A percentile compares a stretch with the other conserved stretches of the same genome.
Conservation (phyloP, 768 basidiomycete genomes). For the Leucosporidium scottii region DNA sequence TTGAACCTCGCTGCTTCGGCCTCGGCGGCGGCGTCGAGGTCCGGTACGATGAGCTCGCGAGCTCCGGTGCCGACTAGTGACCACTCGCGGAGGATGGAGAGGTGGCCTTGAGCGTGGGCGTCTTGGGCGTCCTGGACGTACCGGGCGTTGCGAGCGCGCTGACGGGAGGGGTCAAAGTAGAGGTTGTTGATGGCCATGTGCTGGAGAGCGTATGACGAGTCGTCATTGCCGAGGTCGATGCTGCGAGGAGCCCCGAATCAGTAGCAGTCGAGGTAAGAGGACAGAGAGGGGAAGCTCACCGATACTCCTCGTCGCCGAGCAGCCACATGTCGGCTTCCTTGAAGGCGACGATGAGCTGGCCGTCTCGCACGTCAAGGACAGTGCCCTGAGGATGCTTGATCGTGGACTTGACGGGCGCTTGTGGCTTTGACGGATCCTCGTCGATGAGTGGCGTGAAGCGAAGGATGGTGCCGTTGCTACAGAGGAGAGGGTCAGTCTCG, state of each 20-base stretch:
- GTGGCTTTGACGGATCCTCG: neutral
- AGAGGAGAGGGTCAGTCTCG: neutral
- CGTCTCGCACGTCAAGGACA: slow-evolving; percentile 50
- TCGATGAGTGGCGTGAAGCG: slow-evolving; percentile 11
- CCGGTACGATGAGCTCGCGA: slow-evolving; percentile 61
- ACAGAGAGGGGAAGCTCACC: slow-evolving; percentile 34
- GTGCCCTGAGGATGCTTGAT: slow-evolving; percentile 47
- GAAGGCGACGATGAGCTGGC: slow-evolving; percentile 57
- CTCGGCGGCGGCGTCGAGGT: slow-evolving; percentile 44
- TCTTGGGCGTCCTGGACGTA: slow-evolving; percentile 25
- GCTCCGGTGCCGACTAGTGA: slow-evolving; percentile 65
- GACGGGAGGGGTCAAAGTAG: slow-evolving; percentile 50
- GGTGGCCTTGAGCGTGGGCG: slow-evolving; percentile 6
- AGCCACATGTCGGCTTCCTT: slow-evolving; percentile 46
- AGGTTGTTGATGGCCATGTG: slow-evolving; percentile 57
- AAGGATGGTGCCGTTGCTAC: slow-evolving; percentile 13
- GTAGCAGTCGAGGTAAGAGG: neutral
- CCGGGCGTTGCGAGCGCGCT: slow-evolving; percentile 29
- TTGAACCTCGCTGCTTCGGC: neutral
- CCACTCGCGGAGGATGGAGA: slow-evolving; percentile 46
- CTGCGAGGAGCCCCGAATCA: slow-evolving; percentile 39
- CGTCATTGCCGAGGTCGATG: slow-evolving; percentile 63
- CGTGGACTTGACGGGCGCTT: neutral
- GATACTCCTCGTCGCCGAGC: slow-evolving; percentile 51
- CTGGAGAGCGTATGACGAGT: slow-evolving; percentile 64